Evolutionary conservation across 2,329 filamentous ascomycete species (phyloP).

Genomic region (Fusarium austroafricanum): DNA sequence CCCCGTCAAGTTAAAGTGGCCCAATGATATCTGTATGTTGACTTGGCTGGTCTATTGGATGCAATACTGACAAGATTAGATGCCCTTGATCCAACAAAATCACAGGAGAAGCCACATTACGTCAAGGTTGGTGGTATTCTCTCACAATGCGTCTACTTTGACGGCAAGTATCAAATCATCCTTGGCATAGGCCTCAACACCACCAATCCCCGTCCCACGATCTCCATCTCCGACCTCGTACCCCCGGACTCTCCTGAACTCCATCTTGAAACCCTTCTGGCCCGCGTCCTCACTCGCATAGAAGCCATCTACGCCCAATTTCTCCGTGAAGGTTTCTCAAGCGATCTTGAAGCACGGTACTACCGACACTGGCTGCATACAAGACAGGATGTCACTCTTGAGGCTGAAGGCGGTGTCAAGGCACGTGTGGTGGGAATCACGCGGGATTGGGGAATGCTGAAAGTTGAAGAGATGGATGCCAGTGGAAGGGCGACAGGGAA

Average conservation of each 20-base stretch:
- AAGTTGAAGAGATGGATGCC: constrained; percentile 83
- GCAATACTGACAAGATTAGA: constrained; percentile 54
- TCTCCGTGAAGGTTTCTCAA: constrained; percentile 78
- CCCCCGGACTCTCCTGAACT: constrained; percentile 65
- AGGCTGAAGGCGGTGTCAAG: constrained; percentile 79
- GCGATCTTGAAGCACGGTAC: constrained; percentile 78
- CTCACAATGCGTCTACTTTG: constrained; percentile 85
- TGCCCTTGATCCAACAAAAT: constrained; percentile 71
- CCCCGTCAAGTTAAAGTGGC: constrained; percentile 93
- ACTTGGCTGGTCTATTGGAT: accelerated
- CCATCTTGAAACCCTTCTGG: constrained; percentile 82
- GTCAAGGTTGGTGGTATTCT: constrained; percentile 95
- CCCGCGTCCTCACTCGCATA: constrained; percentile 80
- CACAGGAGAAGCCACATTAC: constrained; percentile 64
- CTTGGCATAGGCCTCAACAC: constrained; percentile 90
- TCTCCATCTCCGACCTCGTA: constrained; percentile 81
- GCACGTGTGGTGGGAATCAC: constrained; percentile 90
- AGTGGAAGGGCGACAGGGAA: constrained; percentile 80
- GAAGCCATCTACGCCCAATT: constrained; percentile 83
- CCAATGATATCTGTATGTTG: constrained; percentile 85
- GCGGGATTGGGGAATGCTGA: constrained; percentile 87
- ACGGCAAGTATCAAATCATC: constrained; percentile 83
- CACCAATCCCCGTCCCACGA: constrained; percentile 85
- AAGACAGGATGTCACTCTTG: constrained; percentile 77
- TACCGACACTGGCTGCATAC: constrained; percentile 89